Evolutionary conservation across 257 asterid species (phyloP), one percentile per base, ranked within the genome.

Genomic region (Orobanche coerulescens): DNA sequence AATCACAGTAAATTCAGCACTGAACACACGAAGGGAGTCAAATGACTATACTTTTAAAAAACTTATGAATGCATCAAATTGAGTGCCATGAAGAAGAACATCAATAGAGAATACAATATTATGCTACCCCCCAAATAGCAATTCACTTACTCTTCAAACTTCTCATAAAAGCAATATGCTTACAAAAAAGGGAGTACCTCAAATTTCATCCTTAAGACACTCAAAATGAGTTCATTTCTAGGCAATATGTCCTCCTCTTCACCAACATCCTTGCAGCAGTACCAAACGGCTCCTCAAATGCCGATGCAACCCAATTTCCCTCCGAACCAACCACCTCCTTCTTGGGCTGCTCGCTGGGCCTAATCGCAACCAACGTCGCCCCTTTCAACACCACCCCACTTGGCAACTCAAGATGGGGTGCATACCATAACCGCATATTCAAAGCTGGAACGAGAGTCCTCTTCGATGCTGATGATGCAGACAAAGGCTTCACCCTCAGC

Each of bases 171-270:
- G 14, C 19, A 58, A 50, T n/a, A 51, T 42, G n/a, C 54, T 10
- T 51, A 43, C 53, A 33, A 62, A 58, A 30, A 1, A 1, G 26
- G 14, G 23, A 49, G 5, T 78, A 80, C 86, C 84, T 73, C 69
- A 57, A 58, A 1, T 14, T 42, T 37, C 48, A 68, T 31, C 46
- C 51, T 49, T n/a, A 28, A 47, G 15, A 61, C 53, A 56, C 16
- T 77, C 74, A 84, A 61, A 84, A 84, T 16, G 94, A 84, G 79
- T 84, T 84, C 94, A 84, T 84, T 52, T 84, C 94, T 36, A 84
- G 75, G 65, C 94, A 82, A 66, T 84, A 84, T n/a, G 87, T 84
- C 72, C 83, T 84, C 83, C 94, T 72, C 78, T 77, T 84, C 30
- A 82, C 70, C 85, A 84, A 64, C 87, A 84, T 84, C 77, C 83